Percentiles rank a stretch among this genome's conserved stretches.
Conservation (phyloP, 305 asterid genomes). For the Ilex paraguariensis region DNA sequence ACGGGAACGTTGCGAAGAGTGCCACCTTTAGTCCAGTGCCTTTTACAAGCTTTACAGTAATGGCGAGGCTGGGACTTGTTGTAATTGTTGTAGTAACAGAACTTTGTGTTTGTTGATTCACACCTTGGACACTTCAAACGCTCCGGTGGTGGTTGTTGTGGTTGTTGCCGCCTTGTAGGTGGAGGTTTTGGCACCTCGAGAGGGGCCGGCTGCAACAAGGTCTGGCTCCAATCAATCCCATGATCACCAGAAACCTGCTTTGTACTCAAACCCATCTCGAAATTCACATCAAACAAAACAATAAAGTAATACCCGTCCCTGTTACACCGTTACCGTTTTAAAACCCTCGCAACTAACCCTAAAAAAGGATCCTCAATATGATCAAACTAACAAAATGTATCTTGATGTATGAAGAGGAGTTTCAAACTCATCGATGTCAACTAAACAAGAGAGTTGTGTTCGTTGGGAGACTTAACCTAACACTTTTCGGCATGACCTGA, state of each 20-base stretch:
- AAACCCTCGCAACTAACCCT: no score
- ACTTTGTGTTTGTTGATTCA: conserved; percentile 59
- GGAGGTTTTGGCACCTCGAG: conserved; percentile 29
- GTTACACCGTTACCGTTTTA: no score
- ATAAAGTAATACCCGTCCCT: no score
- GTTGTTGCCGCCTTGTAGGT: conserved; percentile 27
- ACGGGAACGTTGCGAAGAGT: conserved; percentile 79
- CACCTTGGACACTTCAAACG: conserved; percentile 75
- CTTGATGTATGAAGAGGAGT: no score
- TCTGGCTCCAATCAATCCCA: conserved; percentile 35
- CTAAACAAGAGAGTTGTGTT: no score
- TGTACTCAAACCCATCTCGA: conserved; percentile 51
- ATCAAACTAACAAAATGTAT: no score
- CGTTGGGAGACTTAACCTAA: no score
- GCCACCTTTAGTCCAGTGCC: conserved; percentile 96
- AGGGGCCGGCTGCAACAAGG: conserved; percentile 22
- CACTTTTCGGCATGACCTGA: no score
- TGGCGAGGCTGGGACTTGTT: conserved; percentile 83
- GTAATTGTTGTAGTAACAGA: conserved; percentile 88
- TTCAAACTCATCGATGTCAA: no score
- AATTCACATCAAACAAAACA: no score
- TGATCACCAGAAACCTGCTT: conserved; percentile 41
- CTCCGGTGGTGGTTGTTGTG: conserved; percentile 27
- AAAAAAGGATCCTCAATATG: no score
- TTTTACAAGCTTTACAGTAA: conserved; percentile 77